These are phyloP conservation scores for Gypsophila paniculata DNA, from an alignment of 179 eudicot species.

Conservation along the genomic window DNA sequence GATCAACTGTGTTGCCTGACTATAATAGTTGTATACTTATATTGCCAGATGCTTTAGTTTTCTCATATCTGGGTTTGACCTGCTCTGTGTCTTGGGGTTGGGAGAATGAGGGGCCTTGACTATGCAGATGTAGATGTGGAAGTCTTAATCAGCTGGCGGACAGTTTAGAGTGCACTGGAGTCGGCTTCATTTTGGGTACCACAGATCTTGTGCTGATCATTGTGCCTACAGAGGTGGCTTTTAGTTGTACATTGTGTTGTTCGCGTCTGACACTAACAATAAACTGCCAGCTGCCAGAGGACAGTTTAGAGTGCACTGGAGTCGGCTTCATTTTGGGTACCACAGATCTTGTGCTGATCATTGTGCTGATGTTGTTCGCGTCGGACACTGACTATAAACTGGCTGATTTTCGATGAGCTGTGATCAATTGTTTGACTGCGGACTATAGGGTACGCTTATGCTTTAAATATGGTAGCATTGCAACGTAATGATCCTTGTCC, in stretches of 20 bases:
- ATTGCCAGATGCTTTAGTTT: neutral
- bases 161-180: too few relatives aligned
- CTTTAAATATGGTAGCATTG: too few relatives aligned
- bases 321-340: too few relatives aligned
- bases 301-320: too few relatives aligned
- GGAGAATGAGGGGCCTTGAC: neutral
- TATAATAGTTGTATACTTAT: neutral
- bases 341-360: neutral
- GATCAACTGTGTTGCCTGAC: slow-evolving; percentile 11
- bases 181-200: too few relatives aligned
- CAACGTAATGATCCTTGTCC: too few relatives aligned
- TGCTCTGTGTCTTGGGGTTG: neutral
- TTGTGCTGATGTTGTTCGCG: neutral
- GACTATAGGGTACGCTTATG: too few relatives aligned
- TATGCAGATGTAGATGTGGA: neutral
- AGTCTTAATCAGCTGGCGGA: too few relatives aligned
- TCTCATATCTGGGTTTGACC: neutral
- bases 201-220: neutral
- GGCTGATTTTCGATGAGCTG: too few relatives aligned
- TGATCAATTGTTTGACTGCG: too few relatives aligned
- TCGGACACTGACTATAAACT: neutral
- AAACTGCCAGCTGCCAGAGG: too few relatives aligned
- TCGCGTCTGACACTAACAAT: neutral
- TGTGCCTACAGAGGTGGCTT: neutral
- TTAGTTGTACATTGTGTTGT: neutral